A percentile compares a stretch with the other conserved stretches of the same genome.
phyloP scores from a whole-genome alignment of 1,284 basidiomycete genomes.

The Rhodofomes roseus region DNA sequence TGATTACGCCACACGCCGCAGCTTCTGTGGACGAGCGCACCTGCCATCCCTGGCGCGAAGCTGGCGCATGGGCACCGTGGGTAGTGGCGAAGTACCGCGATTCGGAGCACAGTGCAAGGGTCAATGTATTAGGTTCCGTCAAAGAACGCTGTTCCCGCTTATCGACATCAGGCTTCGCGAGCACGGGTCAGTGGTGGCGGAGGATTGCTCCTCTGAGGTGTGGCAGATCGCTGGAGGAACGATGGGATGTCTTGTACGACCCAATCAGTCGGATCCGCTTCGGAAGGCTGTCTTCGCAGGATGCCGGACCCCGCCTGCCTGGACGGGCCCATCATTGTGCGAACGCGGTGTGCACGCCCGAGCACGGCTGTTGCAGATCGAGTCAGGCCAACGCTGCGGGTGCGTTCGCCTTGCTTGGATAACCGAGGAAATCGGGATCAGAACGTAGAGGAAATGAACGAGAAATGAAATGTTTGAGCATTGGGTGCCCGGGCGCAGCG shows the following conservation, averaged over 20 bases:
- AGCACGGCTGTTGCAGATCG: no score
- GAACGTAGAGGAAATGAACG: not conserved
- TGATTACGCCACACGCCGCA: not conserved
- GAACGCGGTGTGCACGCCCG: not conserved
- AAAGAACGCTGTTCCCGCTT: not conserved
- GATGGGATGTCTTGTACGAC: not conserved
- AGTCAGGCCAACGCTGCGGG: no score
- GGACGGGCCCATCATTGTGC: not conserved
- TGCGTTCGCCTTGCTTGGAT: not conserved
- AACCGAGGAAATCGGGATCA: not conserved
- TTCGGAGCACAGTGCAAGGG: not conserved
- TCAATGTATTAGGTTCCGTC: not conserved
- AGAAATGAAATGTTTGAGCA: not conserved
- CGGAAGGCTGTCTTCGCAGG: not conserved
- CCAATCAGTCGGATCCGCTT: not conserved
- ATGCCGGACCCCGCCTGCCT: not conserved
- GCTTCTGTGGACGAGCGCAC: not conserved
- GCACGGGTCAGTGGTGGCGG: not conserved
- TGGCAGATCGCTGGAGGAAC: not conserved
- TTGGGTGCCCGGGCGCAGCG: not conserved
- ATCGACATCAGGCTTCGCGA: not conserved
- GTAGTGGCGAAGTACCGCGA: not conserved
- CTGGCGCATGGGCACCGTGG: not conserved
- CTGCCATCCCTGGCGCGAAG: not conserved
- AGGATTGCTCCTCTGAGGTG: not conserved